These are phyloP conservation scores for Arthroderma sp. DNA, from an alignment of 2,329 filamentous ascomycete species.

Conservation along the genomic window DNA sequence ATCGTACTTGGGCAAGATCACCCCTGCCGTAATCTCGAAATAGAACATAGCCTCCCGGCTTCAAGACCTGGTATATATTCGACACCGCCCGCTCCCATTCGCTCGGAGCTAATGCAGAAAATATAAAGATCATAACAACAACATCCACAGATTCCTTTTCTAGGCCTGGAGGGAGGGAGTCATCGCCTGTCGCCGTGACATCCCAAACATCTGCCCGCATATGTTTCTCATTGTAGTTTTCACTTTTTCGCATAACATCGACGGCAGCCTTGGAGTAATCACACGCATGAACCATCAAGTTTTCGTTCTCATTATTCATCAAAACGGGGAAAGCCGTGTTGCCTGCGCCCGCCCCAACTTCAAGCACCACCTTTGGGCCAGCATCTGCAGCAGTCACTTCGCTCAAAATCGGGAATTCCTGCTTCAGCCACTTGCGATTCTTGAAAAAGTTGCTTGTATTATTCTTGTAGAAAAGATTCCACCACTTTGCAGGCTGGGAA, in stretches of 20 bases:
- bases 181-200: conserved; percentile 49
- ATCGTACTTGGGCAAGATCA: conserved; percentile 89
- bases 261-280: conserved; percentile 95
- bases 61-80: conserved; percentile 72
- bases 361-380: conserved; percentile 60
- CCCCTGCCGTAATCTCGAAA: conserved; percentile 96
- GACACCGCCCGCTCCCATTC: conserved; percentile 75
- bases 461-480: conserved; percentile 97
- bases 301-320: conserved; percentile 67
- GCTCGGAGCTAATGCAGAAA: conserved; percentile 72
- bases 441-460: conserved; percentile 98
- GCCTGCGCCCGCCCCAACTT: conserved; percentile 88
- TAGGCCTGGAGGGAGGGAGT: conserved; percentile 59
- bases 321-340: conserved; percentile 93
- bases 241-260: conserved; percentile 74
- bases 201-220: conserved; percentile 96
- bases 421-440: conserved; percentile 89
- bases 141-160: conserved; percentile 73
- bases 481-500: conserved; percentile 82
- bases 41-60: conserved; percentile 82
- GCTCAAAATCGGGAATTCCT: conserved; percentile 85
- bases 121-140: conserved; percentile 92
- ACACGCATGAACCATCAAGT: conserved; percentile 78
- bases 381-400: conserved; percentile 60
- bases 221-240: conserved; percentile 56